These are phyloP conservation scores for Diutina neorugosa DNA, from an alignment of 1,139 yeast genomes.

Conservation along the genomic window DNA sequence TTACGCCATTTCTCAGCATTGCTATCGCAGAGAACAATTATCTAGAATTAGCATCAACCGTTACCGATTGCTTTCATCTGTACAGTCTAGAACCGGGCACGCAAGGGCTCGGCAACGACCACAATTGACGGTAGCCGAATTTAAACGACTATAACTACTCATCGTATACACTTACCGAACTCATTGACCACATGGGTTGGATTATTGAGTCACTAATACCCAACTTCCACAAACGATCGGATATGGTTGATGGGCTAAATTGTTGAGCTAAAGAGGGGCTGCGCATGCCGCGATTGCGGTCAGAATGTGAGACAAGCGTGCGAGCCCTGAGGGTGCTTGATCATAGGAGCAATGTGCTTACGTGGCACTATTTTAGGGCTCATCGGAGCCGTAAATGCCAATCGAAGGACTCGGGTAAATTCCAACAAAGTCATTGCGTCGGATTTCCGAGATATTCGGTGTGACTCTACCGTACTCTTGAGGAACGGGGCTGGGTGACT, in stretches of 20 bases:
- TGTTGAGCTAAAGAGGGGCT: background rate
- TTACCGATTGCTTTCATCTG: background rate
- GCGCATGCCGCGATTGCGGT: background rate
- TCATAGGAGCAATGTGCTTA: background rate
- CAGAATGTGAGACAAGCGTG: background rate
- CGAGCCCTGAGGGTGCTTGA: background rate
- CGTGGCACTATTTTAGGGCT: background rate
- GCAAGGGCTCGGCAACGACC: background rate
- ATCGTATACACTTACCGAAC: background rate
- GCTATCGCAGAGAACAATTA: background rate
- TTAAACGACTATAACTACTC: background rate
- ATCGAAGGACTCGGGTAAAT: background rate
- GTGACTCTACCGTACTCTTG: background rate
- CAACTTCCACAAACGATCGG: too few relatives aligned
- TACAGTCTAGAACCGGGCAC: background rate
- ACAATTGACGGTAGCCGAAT: background rate
- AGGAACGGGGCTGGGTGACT: background rate
- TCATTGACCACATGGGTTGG: too few relatives aligned
- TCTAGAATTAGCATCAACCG: background rate
- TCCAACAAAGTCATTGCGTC: background rate
- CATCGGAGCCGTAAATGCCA: background rate
- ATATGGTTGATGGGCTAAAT: background rate
- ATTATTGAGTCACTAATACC: too few relatives aligned
- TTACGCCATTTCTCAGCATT: background rate
- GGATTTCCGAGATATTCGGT: background rate